Evolutionary conservation across 345 rosid species (phyloP).

Genomic region (Isatis tinctoria): DNA sequence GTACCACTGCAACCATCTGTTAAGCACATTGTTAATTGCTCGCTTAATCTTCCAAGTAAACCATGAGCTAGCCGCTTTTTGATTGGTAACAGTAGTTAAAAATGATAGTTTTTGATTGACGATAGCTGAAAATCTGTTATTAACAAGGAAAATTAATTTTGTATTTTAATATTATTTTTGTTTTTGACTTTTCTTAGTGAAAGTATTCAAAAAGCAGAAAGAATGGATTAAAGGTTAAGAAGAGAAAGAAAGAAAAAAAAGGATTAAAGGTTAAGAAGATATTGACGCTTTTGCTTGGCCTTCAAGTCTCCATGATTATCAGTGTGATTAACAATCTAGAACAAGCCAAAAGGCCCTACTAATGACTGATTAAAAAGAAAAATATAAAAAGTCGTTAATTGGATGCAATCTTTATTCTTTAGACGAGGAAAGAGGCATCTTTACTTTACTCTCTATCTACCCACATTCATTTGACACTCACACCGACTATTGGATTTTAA

Average conservation of each 20-base stretch:
- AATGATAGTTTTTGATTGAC: neutral
- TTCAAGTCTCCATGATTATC: constrained; percentile 32
- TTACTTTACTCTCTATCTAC: constrained; percentile 24
- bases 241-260: neutral
- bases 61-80: neutral
- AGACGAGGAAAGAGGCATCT: constrained; percentile 24
- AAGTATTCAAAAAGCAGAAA: neutral
- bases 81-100: neutral
- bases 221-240: neutral
- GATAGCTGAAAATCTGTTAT: neutral
- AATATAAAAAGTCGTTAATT: constrained; percentile 6
- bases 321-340: constrained; percentile 29
- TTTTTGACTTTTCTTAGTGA: neutral
- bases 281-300: constrained; percentile 14
- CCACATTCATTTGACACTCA: constrained; percentile 6
- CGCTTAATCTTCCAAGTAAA: neutral
- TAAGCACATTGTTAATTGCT: constrained; percentile 6
- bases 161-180: neutral
- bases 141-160: neutral
- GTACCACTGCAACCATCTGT: constrained; percentile 56
- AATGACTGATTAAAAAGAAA: neutral
- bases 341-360: constrained; percentile 25
- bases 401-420: constrained; percentile 20
- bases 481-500: constrained; percentile 20
- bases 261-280: neutral